These are phyloP conservation scores for Boletellus ananas DNA, from an alignment of 768 basidiomycete species.

Conservation along the genomic window DNA sequence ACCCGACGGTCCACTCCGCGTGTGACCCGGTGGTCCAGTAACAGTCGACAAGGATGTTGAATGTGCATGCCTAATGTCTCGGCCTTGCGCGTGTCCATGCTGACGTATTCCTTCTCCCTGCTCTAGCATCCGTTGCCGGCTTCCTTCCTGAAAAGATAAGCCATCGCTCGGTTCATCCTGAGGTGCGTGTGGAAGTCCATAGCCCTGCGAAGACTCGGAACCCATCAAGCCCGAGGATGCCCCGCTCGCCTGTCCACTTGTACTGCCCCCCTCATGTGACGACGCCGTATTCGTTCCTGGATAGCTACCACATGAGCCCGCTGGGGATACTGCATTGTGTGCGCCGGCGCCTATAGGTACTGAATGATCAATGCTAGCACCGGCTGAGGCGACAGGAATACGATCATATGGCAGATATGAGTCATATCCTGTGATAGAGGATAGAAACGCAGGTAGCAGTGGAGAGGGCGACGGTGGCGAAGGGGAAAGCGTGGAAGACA, in stretches of 20 bases:
- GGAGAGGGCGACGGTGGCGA: background rate
- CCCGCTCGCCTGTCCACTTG: slow-evolving; percentile 10
- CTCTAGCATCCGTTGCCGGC: background rate
- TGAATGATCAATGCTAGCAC: slow-evolving; percentile 9
- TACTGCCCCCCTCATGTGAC: slow-evolving; percentile 16
- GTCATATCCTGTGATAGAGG: background rate
- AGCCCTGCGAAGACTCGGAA: slow-evolving; percentile 8
- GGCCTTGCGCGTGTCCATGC: background rate
- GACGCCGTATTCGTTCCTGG: slow-evolving; percentile 17
- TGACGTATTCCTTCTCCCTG: background rate
- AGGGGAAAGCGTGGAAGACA: slow-evolving; percentile 4
- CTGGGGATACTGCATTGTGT: slow-evolving; percentile 18
- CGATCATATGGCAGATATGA: background rate
- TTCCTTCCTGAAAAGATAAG: slow-evolving; percentile 2
- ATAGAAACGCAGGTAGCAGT: background rate
- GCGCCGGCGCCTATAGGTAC: slow-evolving; percentile 14
- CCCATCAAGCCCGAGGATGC: slow-evolving; percentile 13
- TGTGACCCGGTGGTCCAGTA: slow-evolving; percentile 14
- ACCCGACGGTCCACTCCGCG: background rate
- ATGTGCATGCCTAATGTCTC: slow-evolving; percentile 10
- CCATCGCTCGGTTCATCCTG: background rate
- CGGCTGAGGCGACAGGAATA: background rate
- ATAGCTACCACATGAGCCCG: slow-evolving; percentile 23
- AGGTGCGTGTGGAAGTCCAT: background rate
- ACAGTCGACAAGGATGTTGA: slow-evolving; percentile 28